Percentiles rank a stretch among this genome's conserved stretches.
Conservation (phyloP, 208 protist genomes). For the Trypanosoma brucei region DNA sequence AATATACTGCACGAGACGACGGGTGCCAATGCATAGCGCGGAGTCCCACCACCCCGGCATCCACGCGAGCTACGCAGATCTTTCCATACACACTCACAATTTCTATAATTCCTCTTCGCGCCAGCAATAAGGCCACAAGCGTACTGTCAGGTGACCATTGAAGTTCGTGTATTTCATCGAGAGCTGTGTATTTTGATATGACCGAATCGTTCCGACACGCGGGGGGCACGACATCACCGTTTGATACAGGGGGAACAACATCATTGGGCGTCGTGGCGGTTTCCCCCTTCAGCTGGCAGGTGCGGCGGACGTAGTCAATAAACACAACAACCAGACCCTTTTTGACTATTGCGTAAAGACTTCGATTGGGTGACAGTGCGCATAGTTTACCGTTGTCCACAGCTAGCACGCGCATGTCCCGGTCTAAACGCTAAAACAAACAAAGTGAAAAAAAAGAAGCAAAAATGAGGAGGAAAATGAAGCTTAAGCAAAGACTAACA, state of each 20-base stretch:
- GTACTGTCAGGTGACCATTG: constrained; percentile 27
- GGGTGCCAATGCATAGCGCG: constrained; percentile 24
- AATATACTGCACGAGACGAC: constrained; percentile 25
- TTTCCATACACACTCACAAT: constrained; percentile 30
- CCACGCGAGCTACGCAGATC: constrained; percentile 25
- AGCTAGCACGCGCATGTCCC: constrained; percentile 16
- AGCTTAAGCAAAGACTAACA: not conserved
- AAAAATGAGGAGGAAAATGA: constrained; percentile 9
- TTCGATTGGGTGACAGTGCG: constrained; percentile 21
- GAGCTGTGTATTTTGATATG: constrained; percentile 14
- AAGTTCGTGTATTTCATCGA: constrained; percentile 24
- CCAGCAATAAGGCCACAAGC: constrained; percentile 15
- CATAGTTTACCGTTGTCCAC: constrained; percentile 22
- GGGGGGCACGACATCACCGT: not conserved
- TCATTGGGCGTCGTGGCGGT: not conserved
- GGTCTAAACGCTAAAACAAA: not conserved
- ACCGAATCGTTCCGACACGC: constrained; percentile 2
- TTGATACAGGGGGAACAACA: not conserved
- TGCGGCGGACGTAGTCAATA: constrained; percentile 23
- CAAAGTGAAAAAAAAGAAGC: not conserved
- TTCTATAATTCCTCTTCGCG: constrained; percentile 11
- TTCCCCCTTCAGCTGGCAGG: constrained; percentile 4
- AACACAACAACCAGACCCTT: constrained; percentile 21
- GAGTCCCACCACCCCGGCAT: constrained; percentile 18
- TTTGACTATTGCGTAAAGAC: constrained; percentile 21